Base-by-base conservation (phyloP, 1,139 yeast genomes). In the Geotrichum citri-aurantii region DNA sequence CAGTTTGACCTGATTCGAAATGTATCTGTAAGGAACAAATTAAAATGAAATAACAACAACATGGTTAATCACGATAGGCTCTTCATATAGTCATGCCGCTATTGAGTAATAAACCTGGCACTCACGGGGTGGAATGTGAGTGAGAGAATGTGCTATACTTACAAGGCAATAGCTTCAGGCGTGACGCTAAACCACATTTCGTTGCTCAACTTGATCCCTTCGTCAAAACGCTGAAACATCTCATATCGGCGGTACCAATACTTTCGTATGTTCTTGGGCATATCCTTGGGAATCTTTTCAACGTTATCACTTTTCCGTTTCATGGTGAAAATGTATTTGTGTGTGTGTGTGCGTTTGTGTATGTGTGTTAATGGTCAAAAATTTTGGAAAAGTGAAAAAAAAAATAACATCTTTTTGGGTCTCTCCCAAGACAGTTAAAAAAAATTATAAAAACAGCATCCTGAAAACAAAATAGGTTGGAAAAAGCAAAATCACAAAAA, bases 101-200 rank as follows among this genome's bases (percentile, higher is more conserved):
- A 26, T 26, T 7, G 7, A 7, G 29, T 26, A 5, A 7, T 7
- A 26, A 7, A 4, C 29, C 29, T 5, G 29, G 29, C 29, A 7
- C 7, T 26, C 7, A 26, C 29, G 7, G 29, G 7, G n/a, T n/a
- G 4, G 29, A 5, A 26, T 26, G 7, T 4, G 29, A 7, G 27
- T 17, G 40, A 48, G 48, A 24, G 47, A 14, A 21, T 27, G 24
- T 24, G n/a, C 24, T 53, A 50, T 26, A 21, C 58, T 23, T 63
- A 66, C 27, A 75, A 72, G 0, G 96, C 95, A 4, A 88, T 74
- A 1, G 72, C 67, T 68, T 93, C 99, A 0, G 97, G 95, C 0
- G 99, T 93, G 3, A 91, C 97, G 59, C 96, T 86, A 71, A 79
- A 93, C 96, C 97, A 90, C 60, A 91, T 78, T 66, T 87, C 95